Conservation (phyloP, 1,284 basidiomycete genomes). For the Ceratobasidium sp. region DNA sequence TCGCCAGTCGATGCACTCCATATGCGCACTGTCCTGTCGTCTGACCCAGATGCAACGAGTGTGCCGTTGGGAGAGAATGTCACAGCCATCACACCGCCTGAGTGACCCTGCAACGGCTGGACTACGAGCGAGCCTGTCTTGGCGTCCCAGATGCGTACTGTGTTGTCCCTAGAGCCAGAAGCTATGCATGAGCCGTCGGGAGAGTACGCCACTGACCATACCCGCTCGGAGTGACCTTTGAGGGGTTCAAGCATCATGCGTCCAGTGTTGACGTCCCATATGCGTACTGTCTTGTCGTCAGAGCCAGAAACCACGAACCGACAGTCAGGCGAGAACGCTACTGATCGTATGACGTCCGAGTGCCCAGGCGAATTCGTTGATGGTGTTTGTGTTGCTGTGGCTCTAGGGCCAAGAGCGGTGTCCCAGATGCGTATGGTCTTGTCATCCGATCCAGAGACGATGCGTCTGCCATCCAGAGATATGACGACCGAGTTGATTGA, state of each 20-base stretch:
- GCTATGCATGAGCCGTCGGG: not conserved
- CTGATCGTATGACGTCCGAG: too few species aligned
- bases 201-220: conserved; percentile 7
- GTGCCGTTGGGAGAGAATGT: too few species aligned
- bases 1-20: too few species aligned
- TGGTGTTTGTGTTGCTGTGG: too few species aligned
- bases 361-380: too few species aligned
- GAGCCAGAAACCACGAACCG: too few species aligned
- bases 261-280: conserved; percentile 38
- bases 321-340: too few species aligned
- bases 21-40: too few species aligned
- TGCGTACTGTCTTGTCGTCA: too few species aligned
- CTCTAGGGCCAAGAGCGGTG: too few species aligned
- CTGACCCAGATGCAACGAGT: conserved; percentile 35
- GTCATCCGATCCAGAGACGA: conserved; percentile 33
- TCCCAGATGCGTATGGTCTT: conserved; percentile 30
- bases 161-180: too few species aligned
- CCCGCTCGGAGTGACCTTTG: not conserved
- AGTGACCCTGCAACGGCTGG: conserved; percentile 9
- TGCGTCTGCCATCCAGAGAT: too few species aligned
- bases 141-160: conserved; percentile 38
- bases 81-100: not conserved
- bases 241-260: not conserved
- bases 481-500: not conserved
- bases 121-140: not conserved